Conservation (phyloP, 73 alveolate genomes). For the Paramecium primaurelia region DNA sequence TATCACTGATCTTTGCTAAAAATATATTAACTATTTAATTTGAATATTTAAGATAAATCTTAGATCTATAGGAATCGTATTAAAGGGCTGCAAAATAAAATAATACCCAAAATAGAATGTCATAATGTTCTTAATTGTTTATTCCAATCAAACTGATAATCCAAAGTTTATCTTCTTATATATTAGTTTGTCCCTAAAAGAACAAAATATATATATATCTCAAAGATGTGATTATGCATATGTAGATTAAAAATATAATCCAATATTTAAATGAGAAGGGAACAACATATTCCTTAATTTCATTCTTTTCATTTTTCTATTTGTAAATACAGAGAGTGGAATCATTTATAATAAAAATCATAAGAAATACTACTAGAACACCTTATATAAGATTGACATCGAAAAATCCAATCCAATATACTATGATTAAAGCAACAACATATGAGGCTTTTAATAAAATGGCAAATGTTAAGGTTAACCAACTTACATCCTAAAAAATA, state of each 20-base stretch:
- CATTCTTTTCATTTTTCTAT: neutral
- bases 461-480: neutral
- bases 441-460: neutral
- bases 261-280: slow-evolving; percentile 43
- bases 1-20: neutral
- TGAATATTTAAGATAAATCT: neutral
- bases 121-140: neutral
- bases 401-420: slow-evolving; percentile 15
- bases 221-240: neutral
- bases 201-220: slow-evolving; percentile 19
- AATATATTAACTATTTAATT: neutral
- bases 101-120: slow-evolving; percentile 29
- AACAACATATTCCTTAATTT: slow-evolving; percentile 6
- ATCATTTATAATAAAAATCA: slow-evolving; percentile 13
- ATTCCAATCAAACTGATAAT: neutral
- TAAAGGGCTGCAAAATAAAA: slow-evolving; percentile 27
- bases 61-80: slow-evolving; percentile 20
- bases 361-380: neutral
- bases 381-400: slow-evolving; percentile 19
- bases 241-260: neutral
- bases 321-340: neutral
- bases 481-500: neutral
- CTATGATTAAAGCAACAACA: neutral
- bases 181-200: neutral
- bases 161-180: neutral